phyloP scores from a whole-genome alignment of 306 rosid genomes.

The Prunus persica region Prunus_persica_NCBIv2 NC_034009.1:6065501-6066000 shows the following conservation, averaged over 20 bases:
- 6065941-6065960: conserved; percentile 35
- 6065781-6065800: background rate
- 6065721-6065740: background rate
- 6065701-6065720: background rate
- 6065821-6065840: conserved; percentile 13
- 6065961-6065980: conserved; percentile 24
- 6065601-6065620: background rate
- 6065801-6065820: background rate
- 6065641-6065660: background rate
- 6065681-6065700: background rate
- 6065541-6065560: too few species aligned
- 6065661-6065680: background rate
- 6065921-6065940: conserved; percentile 33
- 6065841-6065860: background rate
- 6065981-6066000: conserved; percentile 38
- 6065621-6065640: background rate
- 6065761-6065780: background rate
- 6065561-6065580: too few species aligned
- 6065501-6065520: too few species aligned
- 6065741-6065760: background rate
- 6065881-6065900: conserved; percentile 29
- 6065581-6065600: too few species aligned
- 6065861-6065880: conserved; percentile 21
- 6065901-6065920: conserved; percentile 29
- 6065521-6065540: too few species aligned